Percentiles rank a stretch among this genome's conserved stretches.
phyloP scores from a whole-genome alignment of 345 rosid genomes.

The Brassica rapa region DNA sequence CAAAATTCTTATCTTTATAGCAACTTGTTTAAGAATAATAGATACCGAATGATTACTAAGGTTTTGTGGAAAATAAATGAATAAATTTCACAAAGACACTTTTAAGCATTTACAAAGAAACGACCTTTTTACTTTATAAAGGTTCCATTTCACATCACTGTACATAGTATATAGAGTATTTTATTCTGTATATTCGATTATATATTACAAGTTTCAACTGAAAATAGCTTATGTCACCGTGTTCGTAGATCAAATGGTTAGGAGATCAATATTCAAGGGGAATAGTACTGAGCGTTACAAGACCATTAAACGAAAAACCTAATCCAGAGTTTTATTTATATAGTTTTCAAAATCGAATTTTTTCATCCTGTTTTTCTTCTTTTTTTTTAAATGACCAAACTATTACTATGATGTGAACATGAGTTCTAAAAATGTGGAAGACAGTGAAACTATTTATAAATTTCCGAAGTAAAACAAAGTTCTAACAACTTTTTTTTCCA shows the following conservation, averaged over 20 bases:
- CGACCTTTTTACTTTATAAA: background rate
- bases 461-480: background rate
- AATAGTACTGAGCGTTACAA: background rate
- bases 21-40: background rate
- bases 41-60: background rate
- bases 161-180: background rate
- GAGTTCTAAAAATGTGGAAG: background rate
- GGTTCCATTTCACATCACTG: constrained; percentile 10
- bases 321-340: background rate
- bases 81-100: background rate
- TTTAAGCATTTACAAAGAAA: constrained; percentile 12
- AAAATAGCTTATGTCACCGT: background rate
- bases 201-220: background rate
- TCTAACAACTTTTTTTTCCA: background rate
- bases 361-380: background rate
- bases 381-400: background rate
- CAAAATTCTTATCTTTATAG: background rate
- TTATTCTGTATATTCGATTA: background rate
- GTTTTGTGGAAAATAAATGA: constrained; percentile 14
- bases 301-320: background rate
- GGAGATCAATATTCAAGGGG: background rate
- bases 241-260: background rate
- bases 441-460: background rate
- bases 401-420: background rate
- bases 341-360: background rate